Conservation (phyloP, 2,329 filamentous ascomycete species). For the Aspergillus ochraceoroseus region DNA sequence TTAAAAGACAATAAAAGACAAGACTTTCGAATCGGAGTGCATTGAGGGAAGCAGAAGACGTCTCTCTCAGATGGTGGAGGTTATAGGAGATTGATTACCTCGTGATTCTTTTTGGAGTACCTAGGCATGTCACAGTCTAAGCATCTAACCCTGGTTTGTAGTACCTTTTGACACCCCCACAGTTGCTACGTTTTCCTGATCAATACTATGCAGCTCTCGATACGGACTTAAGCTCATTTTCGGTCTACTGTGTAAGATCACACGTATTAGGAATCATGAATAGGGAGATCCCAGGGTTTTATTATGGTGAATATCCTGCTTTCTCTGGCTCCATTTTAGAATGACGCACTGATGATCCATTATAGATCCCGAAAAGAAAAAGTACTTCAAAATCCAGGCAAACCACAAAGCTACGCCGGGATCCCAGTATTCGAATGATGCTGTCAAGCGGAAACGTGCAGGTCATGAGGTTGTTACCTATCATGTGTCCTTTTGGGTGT, state of each 20-base stretch:
- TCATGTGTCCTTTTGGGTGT: neutral
- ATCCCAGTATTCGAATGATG: conserved; percentile 54
- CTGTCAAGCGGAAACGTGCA: conserved; percentile 54
- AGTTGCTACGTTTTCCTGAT: neutral
- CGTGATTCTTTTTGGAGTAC: too few relatives aligned
- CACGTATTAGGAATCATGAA: conserved; percentile 22
- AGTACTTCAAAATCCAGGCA: conserved; percentile 63
- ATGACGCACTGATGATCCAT: conserved; percentile 10
- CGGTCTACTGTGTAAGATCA: too few relatives aligned
- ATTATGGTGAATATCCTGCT: conserved; percentile 31
- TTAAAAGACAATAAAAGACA: too few relatives aligned
- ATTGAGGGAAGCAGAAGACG: neutral
- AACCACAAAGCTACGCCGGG: conserved; percentile 48
- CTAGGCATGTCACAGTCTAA: too few relatives aligned
- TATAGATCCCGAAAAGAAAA: conserved; percentile 51
- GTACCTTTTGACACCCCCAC: neutral
- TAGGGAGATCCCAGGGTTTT: conserved; percentile 33
- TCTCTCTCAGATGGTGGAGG: neutral
- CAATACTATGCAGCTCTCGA: neutral
- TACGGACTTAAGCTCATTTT: too few relatives aligned
- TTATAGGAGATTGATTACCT: neutral
- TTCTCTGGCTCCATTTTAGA: neutral
- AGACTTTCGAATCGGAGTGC: neutral
- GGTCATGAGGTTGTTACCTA: conserved; percentile 37
- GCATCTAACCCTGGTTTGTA: neutral